These are phyloP conservation scores for Debaryomycetaceae sp. DNA, from an alignment of 1,139 yeast genomes.

Conservation along the genomic window DNA sequence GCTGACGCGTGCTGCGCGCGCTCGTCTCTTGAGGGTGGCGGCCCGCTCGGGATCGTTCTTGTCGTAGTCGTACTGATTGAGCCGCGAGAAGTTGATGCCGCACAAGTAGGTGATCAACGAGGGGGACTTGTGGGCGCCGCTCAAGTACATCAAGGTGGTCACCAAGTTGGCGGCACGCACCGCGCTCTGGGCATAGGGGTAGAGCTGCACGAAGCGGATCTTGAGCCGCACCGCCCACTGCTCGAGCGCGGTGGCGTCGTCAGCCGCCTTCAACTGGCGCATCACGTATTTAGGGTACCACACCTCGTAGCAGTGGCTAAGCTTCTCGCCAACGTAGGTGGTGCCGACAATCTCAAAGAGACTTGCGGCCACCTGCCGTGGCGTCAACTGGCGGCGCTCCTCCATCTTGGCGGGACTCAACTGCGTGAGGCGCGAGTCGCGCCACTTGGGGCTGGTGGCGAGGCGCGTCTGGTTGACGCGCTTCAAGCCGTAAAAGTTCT, in stretches of 20 bases:
- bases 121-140: constrained; percentile 66
- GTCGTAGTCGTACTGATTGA: constrained; percentile 58
- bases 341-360: constrained; percentile 61
- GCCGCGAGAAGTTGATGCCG: constrained; percentile 65
- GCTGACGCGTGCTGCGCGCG: constrained; percentile 27
- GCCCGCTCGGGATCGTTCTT: constrained; percentile 41
- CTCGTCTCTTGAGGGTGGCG: constrained; percentile 12
- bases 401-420: constrained; percentile 51
- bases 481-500: constrained; percentile 87
- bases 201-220: constrained; percentile 49
- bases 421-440: constrained; percentile 30
- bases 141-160: constrained; percentile 60
- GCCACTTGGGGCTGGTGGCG: constrained; percentile 21
- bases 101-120: constrained; percentile 59
- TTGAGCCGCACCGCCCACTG: constrained; percentile 29
- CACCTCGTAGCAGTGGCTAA: constrained; percentile 61
- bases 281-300: constrained; percentile 58
- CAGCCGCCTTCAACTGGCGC: constrained; percentile 33
- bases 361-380: constrained; percentile 53
- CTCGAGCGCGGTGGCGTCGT: constrained; percentile 27
- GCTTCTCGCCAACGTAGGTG: constrained; percentile 67
- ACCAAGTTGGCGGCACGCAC: constrained; percentile 51
- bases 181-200: constrained; percentile 54
- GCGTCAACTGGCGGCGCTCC: constrained; percentile 49
- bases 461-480: constrained; percentile 48